These are phyloP conservation scores for Fusarium annulatum DNA, from an alignment of 2,329 filamentous ascomycete species.

Conservation along the genomic window DNA sequence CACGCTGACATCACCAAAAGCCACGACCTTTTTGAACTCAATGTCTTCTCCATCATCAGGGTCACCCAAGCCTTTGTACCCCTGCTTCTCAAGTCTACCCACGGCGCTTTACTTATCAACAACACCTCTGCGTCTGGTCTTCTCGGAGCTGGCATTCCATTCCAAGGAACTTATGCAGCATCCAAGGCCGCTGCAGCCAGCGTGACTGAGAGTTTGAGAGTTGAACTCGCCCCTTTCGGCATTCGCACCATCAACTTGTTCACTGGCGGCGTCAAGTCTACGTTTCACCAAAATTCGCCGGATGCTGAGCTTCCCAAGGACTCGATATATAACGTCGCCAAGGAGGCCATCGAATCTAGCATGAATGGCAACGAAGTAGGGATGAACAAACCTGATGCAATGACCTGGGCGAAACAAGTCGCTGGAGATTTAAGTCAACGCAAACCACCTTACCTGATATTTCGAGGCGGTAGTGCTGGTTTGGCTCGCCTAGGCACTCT, in stretches of 20 bases:
- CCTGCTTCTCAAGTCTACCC: constrained; percentile 28
- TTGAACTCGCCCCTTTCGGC: constrained; percentile 45
- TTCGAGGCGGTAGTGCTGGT: constrained; percentile 16
- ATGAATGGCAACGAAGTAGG: constrained; percentile 16
- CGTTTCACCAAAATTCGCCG: constrained; percentile 17
- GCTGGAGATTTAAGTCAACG: constrained; percentile 24
- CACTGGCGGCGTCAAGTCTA: constrained; percentile 41
- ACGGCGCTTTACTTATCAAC: constrained; percentile 31
- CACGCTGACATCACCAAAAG: constrained; percentile 35
- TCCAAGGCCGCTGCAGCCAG: constrained; percentile 44
- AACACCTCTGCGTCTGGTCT: constrained; percentile 31
- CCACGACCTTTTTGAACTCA: constrained; percentile 40
- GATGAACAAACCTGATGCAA: background rate
- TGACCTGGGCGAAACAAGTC: constrained; percentile 31
- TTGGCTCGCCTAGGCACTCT: constrained; percentile 2
- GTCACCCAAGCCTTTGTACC: constrained; percentile 41
- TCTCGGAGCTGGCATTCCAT: constrained; percentile 15
- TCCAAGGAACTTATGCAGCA: constrained; percentile 44
- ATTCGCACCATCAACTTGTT: constrained; percentile 43
- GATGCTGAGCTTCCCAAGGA: background rate
- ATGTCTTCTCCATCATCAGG: constrained; percentile 41
- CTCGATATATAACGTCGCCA: constrained; percentile 33
- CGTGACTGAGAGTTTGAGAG: constrained; percentile 41
- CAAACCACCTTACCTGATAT: constrained; percentile 26
- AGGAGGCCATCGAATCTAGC: constrained; percentile 17